phyloP scores from a whole-genome alignment of 2,329 filamentous ascomycete genomes.

The Samsoniella hepiali region DNA sequence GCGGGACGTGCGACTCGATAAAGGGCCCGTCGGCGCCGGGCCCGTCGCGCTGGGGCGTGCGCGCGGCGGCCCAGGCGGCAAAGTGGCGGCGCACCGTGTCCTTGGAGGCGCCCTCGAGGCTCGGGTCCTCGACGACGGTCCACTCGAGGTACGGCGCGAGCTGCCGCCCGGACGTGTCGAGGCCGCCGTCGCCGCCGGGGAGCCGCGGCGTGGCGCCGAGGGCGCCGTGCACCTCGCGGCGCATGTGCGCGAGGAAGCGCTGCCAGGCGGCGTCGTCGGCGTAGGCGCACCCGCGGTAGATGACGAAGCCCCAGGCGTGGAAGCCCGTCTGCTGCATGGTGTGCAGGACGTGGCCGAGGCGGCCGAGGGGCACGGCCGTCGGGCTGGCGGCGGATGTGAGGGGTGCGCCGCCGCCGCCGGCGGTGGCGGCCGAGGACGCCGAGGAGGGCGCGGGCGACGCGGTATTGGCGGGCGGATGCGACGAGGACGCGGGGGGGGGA shows the following conservation, averaged over 20 bases:
- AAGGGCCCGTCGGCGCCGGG: constrained; percentile 17
- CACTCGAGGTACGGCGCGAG: constrained; percentile 12
- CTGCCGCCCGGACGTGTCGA: not conserved
- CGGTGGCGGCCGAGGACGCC: not conserved
- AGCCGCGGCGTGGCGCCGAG: not conserved
- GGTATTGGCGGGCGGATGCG: not conserved
- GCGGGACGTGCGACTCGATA: constrained; percentile 16
- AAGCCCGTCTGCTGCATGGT: constrained; percentile 14
- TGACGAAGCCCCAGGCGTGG: constrained; percentile 15
- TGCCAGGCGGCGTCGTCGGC: constrained; percentile 7
- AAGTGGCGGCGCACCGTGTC: constrained; percentile 10
- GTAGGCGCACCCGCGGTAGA: constrained; percentile 15
- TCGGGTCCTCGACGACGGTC: constrained; percentile 15
- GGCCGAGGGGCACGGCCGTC: not conserved
- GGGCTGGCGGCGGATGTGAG: not conserved
- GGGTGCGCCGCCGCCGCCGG: too few species aligned
- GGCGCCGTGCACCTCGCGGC: not conserved
- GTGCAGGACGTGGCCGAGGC: constrained; percentile 11
- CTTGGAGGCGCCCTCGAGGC: constrained; percentile 9
- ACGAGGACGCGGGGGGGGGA: not conserved
- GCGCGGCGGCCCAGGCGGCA: constrained; percentile 12
- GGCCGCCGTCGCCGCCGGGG: not conserved
- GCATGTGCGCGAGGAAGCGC: constrained; percentile 1
- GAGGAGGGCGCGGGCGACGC: not conserved
- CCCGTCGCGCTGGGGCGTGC: constrained; percentile 1